Base-by-base conservation (phyloP, 345 rosid species). In the Gossypium herbaceum region DNA sequence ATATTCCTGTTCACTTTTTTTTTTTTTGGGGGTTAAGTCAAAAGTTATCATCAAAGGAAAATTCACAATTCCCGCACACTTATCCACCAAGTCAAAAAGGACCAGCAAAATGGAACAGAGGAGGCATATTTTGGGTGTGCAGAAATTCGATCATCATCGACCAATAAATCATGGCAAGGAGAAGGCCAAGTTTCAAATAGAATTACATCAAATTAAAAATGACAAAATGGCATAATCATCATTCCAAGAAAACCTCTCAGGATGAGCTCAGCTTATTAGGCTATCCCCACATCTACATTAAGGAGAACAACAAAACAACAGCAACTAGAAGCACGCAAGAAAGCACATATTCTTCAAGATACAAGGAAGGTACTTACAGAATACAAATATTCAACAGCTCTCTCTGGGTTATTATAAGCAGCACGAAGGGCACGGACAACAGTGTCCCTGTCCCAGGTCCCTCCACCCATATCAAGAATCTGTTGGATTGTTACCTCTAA, bases 381-480 rank as follows among this genome's bases (percentile, higher is more conserved):
- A 73, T 91, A 95, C 70, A 95, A 85, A 82, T 95, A 95, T 81
- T 95, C 99, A 76, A 95, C 96, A 81, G 99, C 99, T 81, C 98
- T 89, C 84, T 90, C 97, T 0, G 97, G 99, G 74, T 95, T 93
- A 84, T 93, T 95, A 82, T 66, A 95, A 60, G 97, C 99, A 70
- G 97, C 98, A 69, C 93, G 93, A 63, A 95, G 97, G 71, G 99
- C 98, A n/a, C 91, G 92, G 68, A 88, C 84, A 80, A 93, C 93
- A 68, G 87, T 89, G 25, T 91, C 97, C 80, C 96, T 91, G 73
- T 91, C 93, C 98, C 98, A 93, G 9, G 83, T 85, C 62, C 98
- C 97, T 73, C 97, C 98, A 70, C 98, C 99, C 92, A 95, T 90
- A 78, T 93, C 98, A 82, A 95, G 85, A 84, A 95, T 95, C 75